These are phyloP conservation scores for Tulasnella sp. DNA, from an alignment of 768 basidiomycete species.

Conservation along the genomic window DNA sequence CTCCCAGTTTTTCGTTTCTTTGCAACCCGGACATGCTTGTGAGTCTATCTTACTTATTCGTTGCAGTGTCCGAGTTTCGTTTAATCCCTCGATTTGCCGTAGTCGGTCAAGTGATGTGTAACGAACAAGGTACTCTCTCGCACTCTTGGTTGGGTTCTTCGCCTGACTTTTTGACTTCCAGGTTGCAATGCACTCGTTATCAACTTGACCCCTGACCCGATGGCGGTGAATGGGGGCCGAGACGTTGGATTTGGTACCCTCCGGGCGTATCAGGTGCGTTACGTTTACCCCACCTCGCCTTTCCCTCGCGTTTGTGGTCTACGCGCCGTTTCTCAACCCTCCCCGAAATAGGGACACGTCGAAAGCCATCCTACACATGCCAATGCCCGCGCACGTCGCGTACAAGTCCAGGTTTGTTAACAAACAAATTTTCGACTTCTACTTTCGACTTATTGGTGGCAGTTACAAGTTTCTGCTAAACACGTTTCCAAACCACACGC, in stretches of 20 bases:
- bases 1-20: not conserved
- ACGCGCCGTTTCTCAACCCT: not conserved
- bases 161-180: not conserved
- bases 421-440: not conserved
- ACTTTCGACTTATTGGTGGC: not conserved
- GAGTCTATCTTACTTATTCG: too few species aligned
- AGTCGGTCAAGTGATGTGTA: not conserved
- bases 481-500: not conserved
- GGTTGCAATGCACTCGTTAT: not conserved
- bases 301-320: not conserved
- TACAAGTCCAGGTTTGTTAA: not conserved
- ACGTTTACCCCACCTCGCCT: not conserved
- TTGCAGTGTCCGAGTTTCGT: not conserved
- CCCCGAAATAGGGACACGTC: not conserved
- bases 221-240: not conserved
- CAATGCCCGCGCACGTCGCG: not conserved
- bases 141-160: not conserved
- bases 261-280: slow-evolving; percentile 4
- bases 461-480: not conserved
- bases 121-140: not conserved
- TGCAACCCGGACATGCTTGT: not conserved
- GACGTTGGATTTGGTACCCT: slow-evolving; percentile 1
- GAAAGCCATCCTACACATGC: slow-evolving; percentile 5
- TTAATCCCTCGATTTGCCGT: not conserved
- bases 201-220: not conserved